Percentiles rank a stretch among this genome's conserved stretches.
Conservation (phyloP, 139 green algal genomes). For the Chlorella vulgaris region DNA sequence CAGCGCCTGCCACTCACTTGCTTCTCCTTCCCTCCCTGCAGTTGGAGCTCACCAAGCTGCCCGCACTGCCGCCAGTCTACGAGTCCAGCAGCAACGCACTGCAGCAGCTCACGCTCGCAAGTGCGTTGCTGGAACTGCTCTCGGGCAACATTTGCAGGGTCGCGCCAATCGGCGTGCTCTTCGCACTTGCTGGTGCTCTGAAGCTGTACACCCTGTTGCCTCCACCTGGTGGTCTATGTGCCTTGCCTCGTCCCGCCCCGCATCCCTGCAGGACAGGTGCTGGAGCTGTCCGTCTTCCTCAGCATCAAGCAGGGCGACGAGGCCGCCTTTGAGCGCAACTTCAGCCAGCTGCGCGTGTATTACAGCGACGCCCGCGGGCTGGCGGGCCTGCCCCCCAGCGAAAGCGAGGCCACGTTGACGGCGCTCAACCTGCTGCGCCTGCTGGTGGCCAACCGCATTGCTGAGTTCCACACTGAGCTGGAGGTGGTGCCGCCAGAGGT, state of each 20-base stretch:
- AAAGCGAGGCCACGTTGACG: slow-evolving; percentile 68
- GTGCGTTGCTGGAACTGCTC: slow-evolving; percentile 50
- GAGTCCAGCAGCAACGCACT: slow-evolving; percentile 64
- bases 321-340: slow-evolving; percentile 88
- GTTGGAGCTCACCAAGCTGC: slow-evolving; percentile 81
- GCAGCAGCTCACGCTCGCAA: slow-evolving; percentile 79
- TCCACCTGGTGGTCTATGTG: background rate
- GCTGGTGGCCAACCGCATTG: slow-evolving; percentile 94
- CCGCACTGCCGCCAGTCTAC: slow-evolving; percentile 71
- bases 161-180: too few relatives aligned
- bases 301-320: slow-evolving; percentile 82
- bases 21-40: slow-evolving; percentile 38
- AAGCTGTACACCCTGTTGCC: too few relatives aligned
- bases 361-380: slow-evolving; percentile 75
- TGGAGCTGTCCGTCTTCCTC: slow-evolving; percentile 89
- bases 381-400: slow-evolving; percentile 60
- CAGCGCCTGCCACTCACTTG: background rate
- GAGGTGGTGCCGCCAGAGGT: slow-evolving; percentile 64
- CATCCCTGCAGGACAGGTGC: slow-evolving; percentile 81
- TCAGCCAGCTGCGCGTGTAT: slow-evolving; percentile 87
- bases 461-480: slow-evolving; percentile 97
- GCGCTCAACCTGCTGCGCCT: slow-evolving; percentile 93
- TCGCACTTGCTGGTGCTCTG: too few relatives aligned
- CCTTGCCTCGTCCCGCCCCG: too few relatives aligned
- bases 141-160: too few relatives aligned